phyloP scores from a whole-genome alignment of 2,329 filamentous ascomycete species.

The Penicillium brasilianum region DNA sequence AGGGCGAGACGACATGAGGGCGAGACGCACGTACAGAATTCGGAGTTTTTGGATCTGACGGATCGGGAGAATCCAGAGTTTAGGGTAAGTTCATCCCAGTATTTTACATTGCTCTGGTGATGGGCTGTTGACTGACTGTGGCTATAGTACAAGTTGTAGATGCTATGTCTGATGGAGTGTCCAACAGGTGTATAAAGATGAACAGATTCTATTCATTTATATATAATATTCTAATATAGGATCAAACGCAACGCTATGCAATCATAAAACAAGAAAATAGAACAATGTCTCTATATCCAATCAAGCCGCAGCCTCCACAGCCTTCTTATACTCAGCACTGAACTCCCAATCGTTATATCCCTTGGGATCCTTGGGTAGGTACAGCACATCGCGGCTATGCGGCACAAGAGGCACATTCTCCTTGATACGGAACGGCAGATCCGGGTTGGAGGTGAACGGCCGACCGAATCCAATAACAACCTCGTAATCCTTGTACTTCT shows the following conservation, averaged over 20 bases:
- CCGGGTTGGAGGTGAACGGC: slow-evolving; percentile 53
- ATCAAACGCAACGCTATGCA: slow-evolving; percentile 20
- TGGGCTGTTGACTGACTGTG: not conserved
- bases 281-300: slow-evolving; percentile 2
- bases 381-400: slow-evolving; percentile 51
- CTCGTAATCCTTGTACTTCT: slow-evolving; percentile 37
- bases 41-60: slow-evolving; percentile 40
- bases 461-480: slow-evolving; percentile 49
- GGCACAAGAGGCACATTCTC: slow-evolving; percentile 43
- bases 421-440: slow-evolving; percentile 51
- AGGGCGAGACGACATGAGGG: slow-evolving; percentile 30
- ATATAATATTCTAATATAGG: not conserved
- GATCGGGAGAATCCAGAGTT: slow-evolving; percentile 40
- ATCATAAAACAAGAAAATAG: not conserved
- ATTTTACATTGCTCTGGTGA: not conserved
- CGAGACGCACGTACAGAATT: slow-evolving; percentile 29
- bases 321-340: slow-evolving; percentile 41
- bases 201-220: not conserved
- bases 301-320: slow-evolving; percentile 29
- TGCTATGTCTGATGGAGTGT: not conserved
- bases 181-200: not conserved
- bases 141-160: slow-evolving; percentile 1
- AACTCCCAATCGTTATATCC: slow-evolving; percentile 50
- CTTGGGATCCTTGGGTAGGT: slow-evolving; percentile 39
- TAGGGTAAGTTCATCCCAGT: slow-evolving; percentile 19